Conservation (phyloP, 805 yeast genomes). For the Candida succiphila region DNA sequence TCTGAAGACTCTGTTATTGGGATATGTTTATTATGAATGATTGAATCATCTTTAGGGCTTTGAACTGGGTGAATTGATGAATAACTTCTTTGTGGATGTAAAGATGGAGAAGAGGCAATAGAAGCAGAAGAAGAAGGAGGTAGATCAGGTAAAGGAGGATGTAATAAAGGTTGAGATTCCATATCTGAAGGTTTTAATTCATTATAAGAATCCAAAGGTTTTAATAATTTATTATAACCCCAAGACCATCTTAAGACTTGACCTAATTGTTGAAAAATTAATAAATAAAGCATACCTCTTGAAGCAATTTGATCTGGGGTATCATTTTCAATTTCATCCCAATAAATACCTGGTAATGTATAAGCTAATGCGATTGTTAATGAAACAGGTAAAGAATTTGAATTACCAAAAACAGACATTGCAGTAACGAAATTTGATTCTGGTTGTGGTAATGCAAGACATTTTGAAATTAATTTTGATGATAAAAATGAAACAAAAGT, state of each 20-base stretch:
- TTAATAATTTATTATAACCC: slow-evolving; percentile 68
- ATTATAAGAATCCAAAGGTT: slow-evolving; percentile 29
- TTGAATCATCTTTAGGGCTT: background rate
- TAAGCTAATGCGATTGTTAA: slow-evolving; percentile 71
- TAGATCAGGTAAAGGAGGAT: background rate
- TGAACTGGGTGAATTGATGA: background rate
- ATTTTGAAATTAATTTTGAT: slow-evolving; percentile 43
- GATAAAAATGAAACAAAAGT: slow-evolving; percentile 65
- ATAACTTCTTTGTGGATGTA: background rate
- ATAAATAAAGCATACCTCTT: slow-evolving; percentile 63
- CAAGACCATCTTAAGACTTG: slow-evolving; percentile 80
- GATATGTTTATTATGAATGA: background rate
- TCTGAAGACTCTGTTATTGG: background rate
- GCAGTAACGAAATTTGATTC: slow-evolving; percentile 92
- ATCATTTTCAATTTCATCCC: slow-evolving; percentile 67
- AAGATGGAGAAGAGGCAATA: background rate
- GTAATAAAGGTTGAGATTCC: background rate
- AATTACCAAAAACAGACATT: slow-evolving; percentile 94
- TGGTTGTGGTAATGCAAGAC: slow-evolving; percentile 52
- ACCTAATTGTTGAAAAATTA: slow-evolving; percentile 76
- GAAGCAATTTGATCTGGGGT: slow-evolving; percentile 62
- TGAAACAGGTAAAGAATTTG: slow-evolving; percentile 91
- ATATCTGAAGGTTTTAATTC: background rate
- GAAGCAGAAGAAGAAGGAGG: background rate
- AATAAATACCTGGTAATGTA: slow-evolving; percentile 62